phyloP scores from a whole-genome alignment of 2,329 filamentous ascomycete species.

The Dendrostoma leiphaemia region DNA sequence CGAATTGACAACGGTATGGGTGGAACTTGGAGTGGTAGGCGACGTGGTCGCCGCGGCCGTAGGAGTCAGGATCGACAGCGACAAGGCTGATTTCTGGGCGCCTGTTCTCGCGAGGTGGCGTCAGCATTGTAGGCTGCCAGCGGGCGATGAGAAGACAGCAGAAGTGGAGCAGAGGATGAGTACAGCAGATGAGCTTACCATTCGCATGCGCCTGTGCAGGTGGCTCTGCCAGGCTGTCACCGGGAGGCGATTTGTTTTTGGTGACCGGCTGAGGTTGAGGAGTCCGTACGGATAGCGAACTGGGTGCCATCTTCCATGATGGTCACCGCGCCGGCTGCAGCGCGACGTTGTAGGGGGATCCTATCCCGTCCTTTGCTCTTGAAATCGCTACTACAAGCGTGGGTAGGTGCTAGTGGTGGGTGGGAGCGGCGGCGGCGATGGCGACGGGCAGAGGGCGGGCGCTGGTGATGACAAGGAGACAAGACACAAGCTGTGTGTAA shows the following conservation, averaged over 20 bases:
- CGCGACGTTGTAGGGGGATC: not conserved
- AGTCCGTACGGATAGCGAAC: constrained; percentile 18
- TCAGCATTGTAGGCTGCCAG: constrained; percentile 1
- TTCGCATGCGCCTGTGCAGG: not conserved
- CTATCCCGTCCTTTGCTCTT: too few species aligned
- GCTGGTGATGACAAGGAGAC: not conserved
- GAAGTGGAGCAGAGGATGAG: not conserved
- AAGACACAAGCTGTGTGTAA: not conserved
- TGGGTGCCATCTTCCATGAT: constrained; percentile 23
- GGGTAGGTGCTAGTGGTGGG: not conserved
- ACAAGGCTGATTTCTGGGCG: constrained; percentile 4
- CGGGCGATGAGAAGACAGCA: not conserved
- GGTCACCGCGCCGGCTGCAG: not conserved
- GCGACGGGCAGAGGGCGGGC: not conserved
- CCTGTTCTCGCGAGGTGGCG: constrained; percentile 4
- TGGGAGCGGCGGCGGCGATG: too few species aligned
- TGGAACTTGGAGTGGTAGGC: constrained; percentile 5
- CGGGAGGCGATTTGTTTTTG: not conserved
- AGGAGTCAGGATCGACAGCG: not conserved
- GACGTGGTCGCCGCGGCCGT: constrained; percentile 7
- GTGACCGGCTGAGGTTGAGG: constrained; percentile 14
- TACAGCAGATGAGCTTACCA: constrained; percentile 3
- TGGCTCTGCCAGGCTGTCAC: not conserved
- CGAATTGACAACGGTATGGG: not conserved
- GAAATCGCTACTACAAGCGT: not conserved